Percentiles rank a stretch among this genome's conserved stretches.
phyloP scores from a whole-genome alignment of 164 flowering plant genomes.

The Buxus sempervirens region DNA sequence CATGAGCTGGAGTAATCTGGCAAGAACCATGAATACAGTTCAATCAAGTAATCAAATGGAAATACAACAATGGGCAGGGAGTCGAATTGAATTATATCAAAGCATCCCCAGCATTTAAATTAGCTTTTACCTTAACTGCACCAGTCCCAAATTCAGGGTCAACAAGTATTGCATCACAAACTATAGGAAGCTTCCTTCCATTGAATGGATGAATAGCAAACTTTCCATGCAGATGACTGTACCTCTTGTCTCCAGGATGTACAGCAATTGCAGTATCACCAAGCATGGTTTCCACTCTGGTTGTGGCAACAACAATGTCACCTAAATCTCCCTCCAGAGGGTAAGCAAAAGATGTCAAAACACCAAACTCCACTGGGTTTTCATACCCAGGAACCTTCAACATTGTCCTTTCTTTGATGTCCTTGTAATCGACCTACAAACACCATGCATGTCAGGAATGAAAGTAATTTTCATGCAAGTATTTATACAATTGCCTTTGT shows the following conservation, averaged over 20 bases:
- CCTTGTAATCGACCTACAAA: constrained; percentile 77
- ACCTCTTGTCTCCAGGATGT: constrained; percentile 82
- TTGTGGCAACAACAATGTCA: constrained; percentile 93
- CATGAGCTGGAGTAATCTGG: constrained; percentile 98
- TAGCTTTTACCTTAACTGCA: constrained; percentile 74
- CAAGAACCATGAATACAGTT: constrained; percentile 10
- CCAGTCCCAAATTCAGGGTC: constrained; percentile 94
- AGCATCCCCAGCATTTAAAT: background rate
- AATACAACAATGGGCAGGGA: background rate
- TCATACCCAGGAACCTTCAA: constrained; percentile 86
- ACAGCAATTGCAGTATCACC: constrained; percentile 97
- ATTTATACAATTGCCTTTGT: background rate
- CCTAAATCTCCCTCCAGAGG: constrained; percentile 74
- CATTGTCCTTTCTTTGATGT: constrained; percentile 70
- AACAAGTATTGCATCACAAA: constrained; percentile 82
- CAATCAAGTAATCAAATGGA: background rate
- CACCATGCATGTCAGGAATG: constrained; percentile 13
- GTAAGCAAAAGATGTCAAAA: constrained; percentile 94
- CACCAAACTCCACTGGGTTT: constrained; percentile 80
- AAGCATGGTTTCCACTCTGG: constrained; percentile 96
- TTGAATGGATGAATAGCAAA: constrained; percentile 89
- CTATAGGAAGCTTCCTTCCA: constrained; percentile 80
- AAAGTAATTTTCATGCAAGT: background rate
- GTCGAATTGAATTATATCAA: background rate
- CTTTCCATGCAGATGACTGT: constrained; percentile 77